Conservation (phyloP, 2,329 filamentous ascomycete genomes). For the Cercospora beticola region DNA sequence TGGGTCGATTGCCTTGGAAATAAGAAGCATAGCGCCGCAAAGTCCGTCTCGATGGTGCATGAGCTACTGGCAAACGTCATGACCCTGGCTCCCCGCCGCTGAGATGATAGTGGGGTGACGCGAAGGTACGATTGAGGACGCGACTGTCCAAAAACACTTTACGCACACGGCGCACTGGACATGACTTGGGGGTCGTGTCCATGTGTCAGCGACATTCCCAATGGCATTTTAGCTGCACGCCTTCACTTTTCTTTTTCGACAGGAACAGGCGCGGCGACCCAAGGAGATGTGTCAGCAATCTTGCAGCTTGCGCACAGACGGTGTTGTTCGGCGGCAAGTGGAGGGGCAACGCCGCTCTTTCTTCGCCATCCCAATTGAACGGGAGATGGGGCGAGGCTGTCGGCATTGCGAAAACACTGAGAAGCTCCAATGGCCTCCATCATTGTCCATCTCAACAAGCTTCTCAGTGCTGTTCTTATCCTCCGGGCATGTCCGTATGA, state of each 20-base stretch:
- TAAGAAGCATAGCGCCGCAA: slow-evolving; percentile 11
- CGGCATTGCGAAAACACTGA: background rate
- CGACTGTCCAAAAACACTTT: background rate
- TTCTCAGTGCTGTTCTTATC: background rate
- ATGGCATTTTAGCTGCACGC: background rate
- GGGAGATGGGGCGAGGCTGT: background rate
- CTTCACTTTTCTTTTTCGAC: background rate
- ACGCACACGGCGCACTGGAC: background rate
- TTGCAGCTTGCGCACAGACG: background rate
- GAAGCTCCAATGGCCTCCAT: background rate
- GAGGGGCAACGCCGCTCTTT: background rate
- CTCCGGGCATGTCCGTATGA: background rate
- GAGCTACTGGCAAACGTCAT: slow-evolving; percentile 6
- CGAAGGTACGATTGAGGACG: background rate
- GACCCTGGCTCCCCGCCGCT: background rate
- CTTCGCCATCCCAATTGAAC: background rate
- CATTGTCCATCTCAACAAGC: background rate
- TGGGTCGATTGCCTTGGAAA: background rate
- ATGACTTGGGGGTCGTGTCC: slow-evolving; percentile 5
- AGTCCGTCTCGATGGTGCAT: background rate
- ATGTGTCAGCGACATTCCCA: slow-evolving; percentile 10
- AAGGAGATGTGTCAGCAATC: background rate
- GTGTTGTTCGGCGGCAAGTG: background rate
- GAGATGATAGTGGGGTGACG: background rate
- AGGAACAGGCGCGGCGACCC: background rate